Conservation (phyloP, 164 flowering plant genomes). For the Chimonanthus salicifolius region DNA sequence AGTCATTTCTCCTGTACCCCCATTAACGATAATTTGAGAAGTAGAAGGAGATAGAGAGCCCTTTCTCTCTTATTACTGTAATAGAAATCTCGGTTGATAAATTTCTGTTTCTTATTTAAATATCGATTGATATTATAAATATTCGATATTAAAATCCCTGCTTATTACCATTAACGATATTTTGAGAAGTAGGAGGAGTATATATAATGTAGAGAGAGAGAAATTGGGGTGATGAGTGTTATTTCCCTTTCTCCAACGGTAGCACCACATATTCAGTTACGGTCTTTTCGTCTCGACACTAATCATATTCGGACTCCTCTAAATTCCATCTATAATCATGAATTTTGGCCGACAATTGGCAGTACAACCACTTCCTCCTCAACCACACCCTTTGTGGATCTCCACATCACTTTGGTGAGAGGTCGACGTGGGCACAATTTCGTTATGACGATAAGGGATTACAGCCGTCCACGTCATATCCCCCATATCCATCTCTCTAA, state of each 20-base stretch:
- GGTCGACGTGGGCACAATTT: not conserved
- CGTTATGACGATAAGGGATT: not conserved
- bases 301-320: constrained; percentile 9
- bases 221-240: not conserved
- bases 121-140: too few relatives aligned
- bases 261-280: constrained; percentile 15
- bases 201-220: not conserved
- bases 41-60: too few relatives aligned
- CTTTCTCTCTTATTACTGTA: too few relatives aligned
- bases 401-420: constrained; percentile 10
- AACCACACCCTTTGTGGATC: constrained; percentile 1
- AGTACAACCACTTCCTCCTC: constrained; percentile 8
- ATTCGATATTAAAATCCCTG: too few relatives aligned
- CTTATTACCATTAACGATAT: too few relatives aligned
- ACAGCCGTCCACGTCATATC: not conserved
- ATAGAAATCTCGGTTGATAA: too few relatives aligned
- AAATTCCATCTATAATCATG: constrained; percentile 11
- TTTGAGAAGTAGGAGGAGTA: too few relatives aligned
- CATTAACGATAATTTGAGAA: too few relatives aligned
- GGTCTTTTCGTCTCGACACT: constrained; percentile 8
- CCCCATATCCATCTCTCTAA: not conserved
- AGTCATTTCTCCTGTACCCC: too few relatives aligned
- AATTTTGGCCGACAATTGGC: constrained; percentile 10
- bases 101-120: too few relatives aligned
- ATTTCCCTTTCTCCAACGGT: constrained; percentile 7